These are phyloP conservation scores for Patellifolia procumbens DNA, from an alignment of 179 eudicot genomes.

Conservation along the genomic window DNA sequence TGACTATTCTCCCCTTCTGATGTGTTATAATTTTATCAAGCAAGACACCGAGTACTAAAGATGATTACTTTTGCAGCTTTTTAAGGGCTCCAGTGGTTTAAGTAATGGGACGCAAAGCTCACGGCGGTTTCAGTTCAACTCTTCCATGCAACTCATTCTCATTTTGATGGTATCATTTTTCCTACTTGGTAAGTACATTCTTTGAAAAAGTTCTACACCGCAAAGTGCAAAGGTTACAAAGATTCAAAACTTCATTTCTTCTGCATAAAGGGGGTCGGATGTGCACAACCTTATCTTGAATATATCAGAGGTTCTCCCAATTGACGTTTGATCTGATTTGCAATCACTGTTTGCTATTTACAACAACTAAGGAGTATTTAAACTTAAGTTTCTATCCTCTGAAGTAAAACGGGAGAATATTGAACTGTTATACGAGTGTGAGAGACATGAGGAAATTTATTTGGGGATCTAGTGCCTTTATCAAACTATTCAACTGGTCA, in stretches of 20 bases:
- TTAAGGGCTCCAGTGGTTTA: constrained; percentile 41
- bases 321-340: neutral
- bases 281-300: neutral
- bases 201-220: neutral
- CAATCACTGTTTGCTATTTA: neutral
- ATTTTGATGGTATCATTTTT: constrained; percentile 59
- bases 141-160: constrained; percentile 48
- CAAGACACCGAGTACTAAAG: neutral
- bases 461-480: neutral
- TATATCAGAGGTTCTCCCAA: neutral
- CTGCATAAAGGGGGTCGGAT: neutral
- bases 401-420: neutral
- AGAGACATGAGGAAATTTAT: neutral
- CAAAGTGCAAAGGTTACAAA: neutral
- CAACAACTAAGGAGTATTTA: neutral
- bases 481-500: neutral
- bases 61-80: constrained; percentile 40
- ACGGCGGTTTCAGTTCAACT: constrained; percentile 35
- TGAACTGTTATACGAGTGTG: neutral
- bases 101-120: constrained; percentile 46
- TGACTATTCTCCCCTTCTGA: neutral
- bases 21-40: constrained; percentile 6
- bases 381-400: neutral
- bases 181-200: constrained; percentile 56
- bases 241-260: neutral